Evolutionary conservation across 116 monocot genomes (phyloP).

Genomic region (Phalaenopsis hybrid): DNA sequence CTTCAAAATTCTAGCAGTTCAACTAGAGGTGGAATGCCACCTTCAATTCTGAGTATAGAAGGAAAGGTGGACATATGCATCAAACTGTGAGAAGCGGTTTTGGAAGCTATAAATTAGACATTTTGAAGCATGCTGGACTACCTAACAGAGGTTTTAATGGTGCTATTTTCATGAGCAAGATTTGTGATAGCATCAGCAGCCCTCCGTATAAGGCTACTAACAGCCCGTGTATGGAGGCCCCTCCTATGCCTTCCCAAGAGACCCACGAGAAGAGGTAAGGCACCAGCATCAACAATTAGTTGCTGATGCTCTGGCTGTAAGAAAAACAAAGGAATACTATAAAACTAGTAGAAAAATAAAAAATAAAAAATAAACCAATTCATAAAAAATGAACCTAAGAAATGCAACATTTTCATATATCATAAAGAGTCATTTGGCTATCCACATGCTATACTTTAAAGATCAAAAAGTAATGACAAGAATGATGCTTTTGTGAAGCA

Average conservation of each 20-base stretch:
- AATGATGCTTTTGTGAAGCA: too few species aligned
- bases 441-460: too few species aligned
- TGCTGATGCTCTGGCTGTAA: slow-evolving; percentile 93
- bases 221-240: slow-evolving; percentile 33
- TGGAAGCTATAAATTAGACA: slow-evolving; percentile 1
- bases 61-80: slow-evolving; percentile 5
- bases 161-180: slow-evolving; percentile 96
- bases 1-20: slow-evolving; percentile 65
- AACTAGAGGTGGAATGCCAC: slow-evolving; percentile 95
- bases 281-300: slow-evolving; percentile 96
- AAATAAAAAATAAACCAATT: too few species aligned
- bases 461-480: too few species aligned
- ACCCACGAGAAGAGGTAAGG: slow-evolving; percentile 72
- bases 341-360: too few species aligned
- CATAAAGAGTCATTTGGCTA: too few species aligned
- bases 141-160: slow-evolving; percentile 87
- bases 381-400: too few species aligned
- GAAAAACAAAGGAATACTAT: neutral
- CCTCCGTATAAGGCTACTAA: slow-evolving; percentile 78
- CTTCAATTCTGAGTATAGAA: slow-evolving; percentile 61
- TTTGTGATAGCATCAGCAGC: slow-evolving; percentile 99
- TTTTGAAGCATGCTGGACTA: slow-evolving; percentile 20
- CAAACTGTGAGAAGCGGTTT: neutral
- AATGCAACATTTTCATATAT: too few species aligned
- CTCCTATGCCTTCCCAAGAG: slow-evolving; percentile 64